These are phyloP conservation scores for Aspergillus sp. DNA, from an alignment of 2,329 filamentous ascomycete genomes.

Conservation along the genomic window DNA sequence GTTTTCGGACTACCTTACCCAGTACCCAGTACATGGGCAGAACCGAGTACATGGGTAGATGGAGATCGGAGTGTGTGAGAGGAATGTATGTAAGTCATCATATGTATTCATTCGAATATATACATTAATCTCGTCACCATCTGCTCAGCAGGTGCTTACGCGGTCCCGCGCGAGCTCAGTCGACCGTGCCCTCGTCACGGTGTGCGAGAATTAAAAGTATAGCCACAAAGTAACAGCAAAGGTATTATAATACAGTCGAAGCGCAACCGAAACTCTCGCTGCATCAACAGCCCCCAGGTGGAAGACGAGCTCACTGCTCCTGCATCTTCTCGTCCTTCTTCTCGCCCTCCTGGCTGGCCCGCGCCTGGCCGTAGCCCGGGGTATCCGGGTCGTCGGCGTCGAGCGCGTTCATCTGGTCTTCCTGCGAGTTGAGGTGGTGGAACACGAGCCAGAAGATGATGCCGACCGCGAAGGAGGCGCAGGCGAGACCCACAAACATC, in stretches of 20 bases:
- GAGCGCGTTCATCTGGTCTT: slow-evolving; percentile 52
- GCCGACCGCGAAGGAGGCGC: slow-evolving; percentile 49
- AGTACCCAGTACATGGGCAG: too few species aligned
- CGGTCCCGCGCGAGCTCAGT: slow-evolving; percentile 10
- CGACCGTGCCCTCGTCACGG: background rate
- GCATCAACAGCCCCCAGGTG: background rate
- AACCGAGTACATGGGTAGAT: too few species aligned
- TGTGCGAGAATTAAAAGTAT: background rate
- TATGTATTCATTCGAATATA: background rate
- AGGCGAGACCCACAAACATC: slow-evolving; percentile 63
- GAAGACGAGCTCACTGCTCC: slow-evolving; percentile 4
- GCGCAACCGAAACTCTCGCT: background rate
- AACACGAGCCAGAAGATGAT: slow-evolving; percentile 55
- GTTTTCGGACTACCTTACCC: too few species aligned
- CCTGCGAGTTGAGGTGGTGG: slow-evolving; percentile 47
- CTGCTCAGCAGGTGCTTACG: slow-evolving; percentile 8
- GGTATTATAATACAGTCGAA: slow-evolving; percentile 1
- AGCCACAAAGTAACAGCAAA: background rate
- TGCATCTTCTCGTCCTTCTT: slow-evolving; percentile 5
- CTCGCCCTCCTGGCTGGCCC: background rate
- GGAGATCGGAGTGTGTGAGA: background rate
- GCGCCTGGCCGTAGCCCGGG: slow-evolving; percentile 10
- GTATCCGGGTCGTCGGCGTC: slow-evolving; percentile 37
- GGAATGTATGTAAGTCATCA: background rate
- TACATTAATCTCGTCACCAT: slow-evolving; percentile 5